Conservation (phyloP, 495 filamentous ascomycete genomes). For the Penicillium samsonianum region DNA sequence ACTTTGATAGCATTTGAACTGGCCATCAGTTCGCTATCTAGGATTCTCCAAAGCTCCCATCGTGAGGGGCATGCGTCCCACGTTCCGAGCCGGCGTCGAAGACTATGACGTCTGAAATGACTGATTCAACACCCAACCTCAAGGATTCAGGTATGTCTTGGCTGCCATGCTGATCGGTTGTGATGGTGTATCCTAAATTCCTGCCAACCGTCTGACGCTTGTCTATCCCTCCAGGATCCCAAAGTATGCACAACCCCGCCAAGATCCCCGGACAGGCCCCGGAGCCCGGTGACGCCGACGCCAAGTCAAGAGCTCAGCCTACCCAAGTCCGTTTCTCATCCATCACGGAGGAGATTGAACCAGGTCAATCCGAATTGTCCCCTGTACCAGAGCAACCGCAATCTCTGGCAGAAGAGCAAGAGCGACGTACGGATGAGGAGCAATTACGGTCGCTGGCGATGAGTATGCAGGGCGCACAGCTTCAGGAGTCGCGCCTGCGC, state of each 20-base stretch:
- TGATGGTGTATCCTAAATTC: slow-evolving; percentile 3
- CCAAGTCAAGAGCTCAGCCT: slow-evolving; percentile 38
- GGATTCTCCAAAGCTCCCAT: neutral
- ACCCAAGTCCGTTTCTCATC: slow-evolving; percentile 78
- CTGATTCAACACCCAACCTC: slow-evolving; percentile 30
- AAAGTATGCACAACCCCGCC: slow-evolving; percentile 26
- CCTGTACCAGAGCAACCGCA: slow-evolving; percentile 32
- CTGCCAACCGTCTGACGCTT: slow-evolving; percentile 23
- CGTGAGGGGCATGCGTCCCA: slow-evolving; percentile 44
- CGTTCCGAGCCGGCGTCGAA: slow-evolving; percentile 29
- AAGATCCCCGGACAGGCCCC: slow-evolving; percentile 30
- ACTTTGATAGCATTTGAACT: neutral
- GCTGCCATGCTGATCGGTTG: slow-evolving; percentile 8
- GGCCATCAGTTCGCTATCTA: neutral
- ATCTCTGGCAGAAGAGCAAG: slow-evolving; percentile 29
- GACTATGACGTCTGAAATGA: slow-evolving; percentile 50
- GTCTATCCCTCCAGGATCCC: slow-evolving; percentile 19
- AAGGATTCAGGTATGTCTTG: slow-evolving; percentile 43
- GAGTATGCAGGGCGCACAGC: slow-evolving; percentile 66
- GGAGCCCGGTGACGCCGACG: slow-evolving; percentile 34
- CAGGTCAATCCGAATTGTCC: slow-evolving; percentile 33
- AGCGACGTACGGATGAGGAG: slow-evolving; percentile 47
- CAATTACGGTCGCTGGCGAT: slow-evolving; percentile 72
- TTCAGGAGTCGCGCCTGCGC: slow-evolving; percentile 79
- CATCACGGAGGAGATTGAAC: slow-evolving; percentile 73